phyloP scores from a whole-genome alignment of 129 eudicot genomes.

The Tagetes patula region DNA sequence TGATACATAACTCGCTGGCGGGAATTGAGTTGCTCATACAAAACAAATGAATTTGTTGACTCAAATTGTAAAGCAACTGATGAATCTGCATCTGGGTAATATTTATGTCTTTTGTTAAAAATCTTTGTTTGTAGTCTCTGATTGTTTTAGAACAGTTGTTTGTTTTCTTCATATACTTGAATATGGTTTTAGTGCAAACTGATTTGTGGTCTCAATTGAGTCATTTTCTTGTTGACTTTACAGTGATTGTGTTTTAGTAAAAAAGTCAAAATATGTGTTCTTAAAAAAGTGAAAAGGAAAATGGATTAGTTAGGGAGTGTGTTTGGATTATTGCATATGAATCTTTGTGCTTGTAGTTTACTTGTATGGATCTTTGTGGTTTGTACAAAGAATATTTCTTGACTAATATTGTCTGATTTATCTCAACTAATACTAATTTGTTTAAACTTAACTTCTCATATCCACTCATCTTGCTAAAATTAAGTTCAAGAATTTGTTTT shows the following conservation, averaged over 20 bases:
- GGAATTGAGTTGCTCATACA: slow-evolving; percentile 21
- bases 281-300: background rate
- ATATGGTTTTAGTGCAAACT: slow-evolving; percentile 29
- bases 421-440: too few species aligned
- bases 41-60: slow-evolving; percentile 21
- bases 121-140: slow-evolving; percentile 29
- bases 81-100: slow-evolving; percentile 26
- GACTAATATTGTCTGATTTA: too few species aligned
- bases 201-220: slow-evolving; percentile 11
- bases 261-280: background rate
- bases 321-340: slow-evolving; percentile 42
- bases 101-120: slow-evolving; percentile 26
- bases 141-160: slow-evolving; percentile 38
- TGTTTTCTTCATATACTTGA: slow-evolving; percentile 32
- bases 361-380: slow-evolving; percentile 20
- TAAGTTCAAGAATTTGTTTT: too few species aligned
- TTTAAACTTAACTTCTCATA: too few species aligned
- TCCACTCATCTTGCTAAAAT: too few species aligned
- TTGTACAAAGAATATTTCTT: slow-evolving; percentile 26
- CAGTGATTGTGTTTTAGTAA: background rate
- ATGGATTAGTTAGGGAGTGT: slow-evolving; percentile 34
- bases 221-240: background rate
- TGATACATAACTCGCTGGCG: slow-evolving; percentile 16
- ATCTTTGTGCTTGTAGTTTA: slow-evolving; percentile 29
- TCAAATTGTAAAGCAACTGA: slow-evolving; percentile 32